phyloP scores from a whole-genome alignment of 495 filamentous ascomycete species.

The Pyrenula aspistea region DNA sequence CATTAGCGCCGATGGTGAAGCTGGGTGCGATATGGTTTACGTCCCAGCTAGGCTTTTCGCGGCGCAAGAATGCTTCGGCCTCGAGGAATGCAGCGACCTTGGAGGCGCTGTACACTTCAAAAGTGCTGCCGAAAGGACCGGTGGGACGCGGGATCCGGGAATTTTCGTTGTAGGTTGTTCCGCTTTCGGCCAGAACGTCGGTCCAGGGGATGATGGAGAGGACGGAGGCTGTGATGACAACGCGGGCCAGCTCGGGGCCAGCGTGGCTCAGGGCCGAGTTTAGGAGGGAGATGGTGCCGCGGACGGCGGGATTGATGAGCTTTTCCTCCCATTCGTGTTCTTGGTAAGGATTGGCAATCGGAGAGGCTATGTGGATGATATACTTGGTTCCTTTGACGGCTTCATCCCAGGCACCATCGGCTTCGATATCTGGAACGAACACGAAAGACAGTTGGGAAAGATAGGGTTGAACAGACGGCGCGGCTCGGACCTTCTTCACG shows the following conservation, averaged over 20 bases:
- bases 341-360: slow-evolving; percentile 6
- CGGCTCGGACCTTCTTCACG: slow-evolving; percentile 3
- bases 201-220: slow-evolving; percentile 13
- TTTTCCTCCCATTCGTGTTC: slow-evolving; percentile 8
- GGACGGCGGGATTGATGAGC: slow-evolving; percentile 17
- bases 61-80: slow-evolving; percentile 3
- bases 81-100: slow-evolving; percentile 6
- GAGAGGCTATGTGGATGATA: slow-evolving; percentile 34
- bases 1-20: background rate
- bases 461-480: slow-evolving; percentile 5
- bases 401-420: slow-evolving; percentile 25
- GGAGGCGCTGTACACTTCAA: slow-evolving; percentile 1
- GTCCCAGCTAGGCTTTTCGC: background rate
- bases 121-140: background rate
- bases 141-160: slow-evolving; percentile 12
- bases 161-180: slow-evolving; percentile 13
- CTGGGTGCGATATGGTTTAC: background rate
- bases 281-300: slow-evolving; percentile 16
- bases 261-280: slow-evolving; percentile 14
- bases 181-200: slow-evolving; percentile 9
- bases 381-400: slow-evolving; percentile 27
- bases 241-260: slow-evolving; percentile 11
- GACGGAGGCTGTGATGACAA: slow-evolving; percentile 24
- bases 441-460: slow-evolving; percentile 10
- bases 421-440: slow-evolving; percentile 29